A percentile compares a stretch with the other conserved stretches of the same genome.
Evolutionary conservation across 2,329 filamentous ascomycete genomes (phyloP).

Genomic region (Helotiales sp.): DNA sequence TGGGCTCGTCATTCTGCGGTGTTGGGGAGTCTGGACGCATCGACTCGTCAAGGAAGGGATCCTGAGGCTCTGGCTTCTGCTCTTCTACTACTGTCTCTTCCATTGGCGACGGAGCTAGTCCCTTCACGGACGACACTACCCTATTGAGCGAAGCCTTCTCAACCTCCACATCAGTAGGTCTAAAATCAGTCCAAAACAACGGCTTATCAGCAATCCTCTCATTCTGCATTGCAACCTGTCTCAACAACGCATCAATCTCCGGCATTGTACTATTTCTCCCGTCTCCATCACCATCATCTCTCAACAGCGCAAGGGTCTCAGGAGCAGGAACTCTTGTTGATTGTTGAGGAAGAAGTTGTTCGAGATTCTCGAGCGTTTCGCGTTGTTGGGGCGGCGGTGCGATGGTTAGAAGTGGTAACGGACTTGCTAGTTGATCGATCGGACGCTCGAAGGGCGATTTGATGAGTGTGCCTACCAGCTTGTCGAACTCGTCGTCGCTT

Average conservation of each 20-base stretch:
- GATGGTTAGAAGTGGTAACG: not conserved
- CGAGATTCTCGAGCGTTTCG: not conserved
- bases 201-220: conserved; percentile 8
- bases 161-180: conserved; percentile 4
- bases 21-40: not conserved
- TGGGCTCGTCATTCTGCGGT: not conserved
- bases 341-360: conserved; percentile 5
- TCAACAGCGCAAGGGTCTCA: conserved; percentile 3
- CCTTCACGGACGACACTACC: not conserved
- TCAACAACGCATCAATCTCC: conserved; percentile 13
- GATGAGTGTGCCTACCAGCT: not conserved
- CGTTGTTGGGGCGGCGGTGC: not conserved
- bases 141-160: not conserved
- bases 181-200: conserved; percentile 15
- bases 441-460: not conserved
- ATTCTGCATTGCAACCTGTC: conserved; percentile 9
- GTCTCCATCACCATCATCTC: not conserved
- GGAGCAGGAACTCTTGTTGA: not conserved
- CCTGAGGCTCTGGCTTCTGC: not conserved
- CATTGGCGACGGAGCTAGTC: not conserved
- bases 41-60: not conserved
- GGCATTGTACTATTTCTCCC: conserved; percentile 13
- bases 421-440: not conserved
- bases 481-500: not conserved
- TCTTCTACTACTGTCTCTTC: not conserved